Evolutionary conservation across 148 eudicot species (phyloP).

Genomic region (Chenopodium quinoa): DNA sequence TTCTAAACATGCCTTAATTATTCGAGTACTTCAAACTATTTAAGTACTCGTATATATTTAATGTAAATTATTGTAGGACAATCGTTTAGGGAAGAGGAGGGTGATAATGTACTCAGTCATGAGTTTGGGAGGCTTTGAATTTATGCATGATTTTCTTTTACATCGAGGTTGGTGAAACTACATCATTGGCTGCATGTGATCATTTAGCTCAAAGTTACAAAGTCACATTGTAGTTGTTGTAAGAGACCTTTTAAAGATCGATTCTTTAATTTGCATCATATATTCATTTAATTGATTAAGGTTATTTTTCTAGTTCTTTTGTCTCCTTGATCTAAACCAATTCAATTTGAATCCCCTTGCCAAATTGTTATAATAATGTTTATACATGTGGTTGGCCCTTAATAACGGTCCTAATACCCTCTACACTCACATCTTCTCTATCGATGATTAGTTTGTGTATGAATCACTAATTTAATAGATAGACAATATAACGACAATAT

Average conservation of each 20-base stretch:
- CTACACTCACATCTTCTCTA: no score
- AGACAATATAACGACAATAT: no score
- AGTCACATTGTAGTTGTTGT: not conserved
- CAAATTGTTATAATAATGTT: no score
- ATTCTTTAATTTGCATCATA: not conserved
- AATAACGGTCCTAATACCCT: no score
- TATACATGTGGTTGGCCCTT: no score
- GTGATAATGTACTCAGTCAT: not conserved
- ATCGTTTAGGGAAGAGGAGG: no score
- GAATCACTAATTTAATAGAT: no score
- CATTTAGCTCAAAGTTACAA: not conserved
- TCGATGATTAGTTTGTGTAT: no score
- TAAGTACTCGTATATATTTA: no score
- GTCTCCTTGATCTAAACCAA: not conserved
- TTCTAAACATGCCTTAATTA: no score
- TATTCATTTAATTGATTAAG: not conserved
- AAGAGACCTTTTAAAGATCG: not conserved
- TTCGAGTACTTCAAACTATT: no score
- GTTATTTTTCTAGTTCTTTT: not conserved
- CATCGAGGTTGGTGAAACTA: constrained; percentile 27
- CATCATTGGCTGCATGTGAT: constrained; percentile 35
- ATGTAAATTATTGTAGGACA: no score
- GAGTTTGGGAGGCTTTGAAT: constrained; percentile 1
- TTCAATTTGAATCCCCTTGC: not conserved
- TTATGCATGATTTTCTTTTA: not conserved